Conservation (phyloP, 176 grass and related monocot species). For the Carex pumila region DNA sequence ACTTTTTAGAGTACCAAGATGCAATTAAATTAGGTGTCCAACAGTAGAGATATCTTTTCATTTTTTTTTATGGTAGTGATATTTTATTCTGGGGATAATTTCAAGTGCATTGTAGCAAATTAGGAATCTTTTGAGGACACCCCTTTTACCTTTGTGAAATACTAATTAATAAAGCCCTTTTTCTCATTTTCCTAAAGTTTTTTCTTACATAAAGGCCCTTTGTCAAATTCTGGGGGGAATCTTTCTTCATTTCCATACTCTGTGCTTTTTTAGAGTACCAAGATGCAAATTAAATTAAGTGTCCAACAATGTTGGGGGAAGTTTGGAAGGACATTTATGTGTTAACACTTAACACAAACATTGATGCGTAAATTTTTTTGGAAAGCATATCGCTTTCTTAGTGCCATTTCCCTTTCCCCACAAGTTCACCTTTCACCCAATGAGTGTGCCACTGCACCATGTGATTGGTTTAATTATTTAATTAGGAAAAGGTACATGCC, state of each 20-base stretch:
- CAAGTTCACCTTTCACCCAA: not conserved
- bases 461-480: not conserved
- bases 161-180: not conserved
- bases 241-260: not conserved
- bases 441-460: not conserved
- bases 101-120: not conserved
- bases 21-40: not conserved
- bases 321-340: not conserved
- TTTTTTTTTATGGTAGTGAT: not conserved
- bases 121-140: not conserved
- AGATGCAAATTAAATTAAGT: not conserved
- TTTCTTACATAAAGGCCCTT: not conserved
- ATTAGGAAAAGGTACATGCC: not conserved
- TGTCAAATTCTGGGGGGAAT: no score
- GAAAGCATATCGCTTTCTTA: not conserved
- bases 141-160: not conserved
- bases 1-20: not conserved
- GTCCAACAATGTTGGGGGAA: not conserved
- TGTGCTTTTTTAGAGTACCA: not conserved
- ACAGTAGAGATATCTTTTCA: not conserved
- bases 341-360: not conserved
- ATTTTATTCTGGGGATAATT: not conserved
- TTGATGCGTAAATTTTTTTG: not conserved
- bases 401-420: not conserved
- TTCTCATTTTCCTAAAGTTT: no score